Base-by-base conservation (phyloP, 768 basidiomycete species). In the Amanita rubescens region DNA sequence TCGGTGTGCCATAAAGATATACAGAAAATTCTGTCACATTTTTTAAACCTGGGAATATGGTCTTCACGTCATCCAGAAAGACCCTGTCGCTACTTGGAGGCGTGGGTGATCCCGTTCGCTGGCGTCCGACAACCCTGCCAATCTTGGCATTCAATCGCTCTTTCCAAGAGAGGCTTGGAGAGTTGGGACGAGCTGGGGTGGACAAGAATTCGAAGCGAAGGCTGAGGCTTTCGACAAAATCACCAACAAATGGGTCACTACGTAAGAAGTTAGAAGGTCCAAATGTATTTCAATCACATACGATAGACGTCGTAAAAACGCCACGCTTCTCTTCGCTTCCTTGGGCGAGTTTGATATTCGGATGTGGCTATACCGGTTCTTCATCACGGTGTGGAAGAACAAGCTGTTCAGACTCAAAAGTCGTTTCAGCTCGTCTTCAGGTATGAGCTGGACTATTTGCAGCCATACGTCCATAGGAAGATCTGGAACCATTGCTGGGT, bases 1-100 rank as follows among this genome's bases (percentile, higher is more conserved):
- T 59, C 15, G 66, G 64, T 14, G 68, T 51, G 46, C 73, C 68
- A 72, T 71, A 74, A 4, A 70, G 67, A 47, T 71, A 69, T n/a
- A 76, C 62, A n/a, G 66, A 64, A 33, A 76, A 69, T 1, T 65
- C 58, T 17, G 59, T 60, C 52, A 74, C 56, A 44, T 67, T 68
- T 6, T 56, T 55, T 55, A 77, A 60, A 12, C 56, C 54, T 19
- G 71, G 71, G 19, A 74, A 59, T 17, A 66, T 57, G 7, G 53
- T 55, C 42, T 65, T 63, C 12, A 74, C 58, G 22, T 58, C 54
- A 49, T 69, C 59, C 17, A 71, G 30, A 32, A 45, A 47, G 37
- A 35, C 54, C 22, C 42, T 44, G n/a, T 17, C 56, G 46, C 50
- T 48, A 44, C 35, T 49, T 49, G 50, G 55, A 49, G 47, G 50